Evolutionary conservation across 768 basidiomycete genomes (phyloP).

Genomic region (Auricularia sp.): DNA sequence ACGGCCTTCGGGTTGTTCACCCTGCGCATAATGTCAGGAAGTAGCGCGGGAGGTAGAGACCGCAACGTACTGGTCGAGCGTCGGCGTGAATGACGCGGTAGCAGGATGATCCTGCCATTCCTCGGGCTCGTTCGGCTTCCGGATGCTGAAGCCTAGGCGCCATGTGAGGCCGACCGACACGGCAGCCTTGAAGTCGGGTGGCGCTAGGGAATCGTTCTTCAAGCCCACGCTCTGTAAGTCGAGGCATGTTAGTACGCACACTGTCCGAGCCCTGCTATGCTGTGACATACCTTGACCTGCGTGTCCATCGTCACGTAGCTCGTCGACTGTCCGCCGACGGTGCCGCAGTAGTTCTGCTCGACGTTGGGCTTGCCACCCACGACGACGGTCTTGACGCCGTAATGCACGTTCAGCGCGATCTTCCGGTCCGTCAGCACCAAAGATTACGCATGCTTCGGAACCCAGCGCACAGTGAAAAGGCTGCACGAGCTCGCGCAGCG

Average conservation of each 20-base stretch:
- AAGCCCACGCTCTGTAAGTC: constrained; percentile 19
- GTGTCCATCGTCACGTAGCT: constrained; percentile 51
- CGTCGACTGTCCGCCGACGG: constrained; percentile 53
- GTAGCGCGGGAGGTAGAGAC: background rate
- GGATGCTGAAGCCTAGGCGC: constrained; percentile 51
- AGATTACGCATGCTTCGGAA: no score
- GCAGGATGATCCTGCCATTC: constrained; percentile 12
- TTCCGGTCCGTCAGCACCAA: constrained; percentile 13
- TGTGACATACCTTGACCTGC: constrained; percentile 33
- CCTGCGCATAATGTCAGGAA: constrained; percentile 20
- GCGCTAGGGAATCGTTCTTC: constrained; percentile 45
- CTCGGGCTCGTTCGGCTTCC: constrained; percentile 44
- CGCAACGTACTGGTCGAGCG: constrained; percentile 29
- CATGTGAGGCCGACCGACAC: constrained; percentile 40
- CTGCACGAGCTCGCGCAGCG: constrained; percentile 29
- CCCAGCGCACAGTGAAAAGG: constrained; percentile 19
- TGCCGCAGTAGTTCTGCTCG: constrained; percentile 49
- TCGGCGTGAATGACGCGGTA: constrained; percentile 6
- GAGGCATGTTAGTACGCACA: background rate
- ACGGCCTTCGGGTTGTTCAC: constrained; percentile 48
- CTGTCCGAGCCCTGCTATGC: constrained; percentile 22
- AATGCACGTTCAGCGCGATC: constrained; percentile 52
- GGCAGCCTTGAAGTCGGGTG: constrained; percentile 46
- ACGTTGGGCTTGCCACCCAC: constrained; percentile 41
- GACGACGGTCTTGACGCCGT: constrained; percentile 48